phyloP scores from a whole-genome alignment of 208 protist genomes.

The Naegleria lovaniensis region DNA sequence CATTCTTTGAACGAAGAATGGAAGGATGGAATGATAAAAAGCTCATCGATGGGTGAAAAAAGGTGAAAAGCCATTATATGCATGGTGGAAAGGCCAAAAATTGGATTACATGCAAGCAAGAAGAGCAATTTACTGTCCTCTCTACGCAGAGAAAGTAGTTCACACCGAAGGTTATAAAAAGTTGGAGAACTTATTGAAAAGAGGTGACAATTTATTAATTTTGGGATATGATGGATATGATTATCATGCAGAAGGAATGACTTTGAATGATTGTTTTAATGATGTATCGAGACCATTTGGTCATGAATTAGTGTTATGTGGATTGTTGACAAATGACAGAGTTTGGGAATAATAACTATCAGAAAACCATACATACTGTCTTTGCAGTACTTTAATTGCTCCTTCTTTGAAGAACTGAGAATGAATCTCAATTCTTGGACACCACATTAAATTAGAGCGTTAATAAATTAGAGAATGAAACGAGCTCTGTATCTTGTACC shows the following conservation, averaged over 20 bases:
- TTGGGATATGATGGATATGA: slow-evolving; percentile 26
- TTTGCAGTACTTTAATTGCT: too few relatives aligned
- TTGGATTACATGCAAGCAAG: neutral
- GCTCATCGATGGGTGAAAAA: slow-evolving; percentile 23
- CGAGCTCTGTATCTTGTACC: too few relatives aligned
- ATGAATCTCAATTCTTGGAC: too few relatives aligned
- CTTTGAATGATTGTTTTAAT: slow-evolving; percentile 9
- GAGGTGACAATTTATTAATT: slow-evolving; percentile 10
- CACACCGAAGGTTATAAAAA: neutral
- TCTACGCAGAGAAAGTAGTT: neutral
- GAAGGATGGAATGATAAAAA: slow-evolving; percentile 14
- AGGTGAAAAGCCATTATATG: neutral
- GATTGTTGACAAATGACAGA: neutral
- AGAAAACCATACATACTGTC: too few relatives aligned
- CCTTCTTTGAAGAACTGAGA: too few relatives aligned
- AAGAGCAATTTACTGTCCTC: slow-evolving; percentile 16
- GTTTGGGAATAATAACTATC: neutral
- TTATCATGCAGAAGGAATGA: neutral
- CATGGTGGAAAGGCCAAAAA: slow-evolving; percentile 13
- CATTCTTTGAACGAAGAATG: neutral
- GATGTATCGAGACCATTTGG: slow-evolving; percentile 10
- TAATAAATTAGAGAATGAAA: too few relatives aligned
- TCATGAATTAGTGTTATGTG: slow-evolving; percentile 11
- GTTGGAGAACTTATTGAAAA: neutral
- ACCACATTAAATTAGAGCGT: too few relatives aligned